Evolutionary conservation across 140 eudicot species (phyloP), one percentile per base, ranked within the genome.

Genomic region (Stevia rebaudiana): DNA sequence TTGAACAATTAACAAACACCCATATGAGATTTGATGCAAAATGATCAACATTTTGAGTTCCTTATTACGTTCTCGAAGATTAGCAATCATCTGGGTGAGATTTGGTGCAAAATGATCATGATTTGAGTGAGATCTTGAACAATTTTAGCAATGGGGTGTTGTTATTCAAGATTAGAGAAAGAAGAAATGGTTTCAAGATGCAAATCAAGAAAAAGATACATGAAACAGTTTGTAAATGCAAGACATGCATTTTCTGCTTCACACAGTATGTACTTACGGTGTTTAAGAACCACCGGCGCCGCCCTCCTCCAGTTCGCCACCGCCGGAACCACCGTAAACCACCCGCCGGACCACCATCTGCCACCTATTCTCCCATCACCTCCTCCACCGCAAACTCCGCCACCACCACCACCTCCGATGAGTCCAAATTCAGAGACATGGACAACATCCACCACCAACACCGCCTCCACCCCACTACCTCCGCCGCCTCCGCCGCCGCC

Each of bases 241-340:
- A 73, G 98, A 58, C 95, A 91, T 47, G 72, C 83, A 8, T 81
- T 91, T 18, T 76, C 98, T 8, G 90, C 87, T 44, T 81, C 98
- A 12, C 98, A 91, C 41, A 53, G 78, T 33, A 80, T 81, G 83
- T 91, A 84, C 48, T 51, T 91, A 23, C 60, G 91, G 3, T 91
- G 87, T 6, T 88, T 91, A n/a, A 73, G 83, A 44, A 67, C 66
- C 74, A 87, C 95, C 59, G 95, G 95, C 64, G 72, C 97, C 63
- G 83, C 95, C 48, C 82, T 91, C n/a, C 89, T 84, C 33, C 92
- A 87, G 67, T 91, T 87, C 76, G 90, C 95, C 81, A 78, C 91
- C 68, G 83, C 77, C 1, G 98, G 87, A 71, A 74, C 95, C 70
- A 48, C 79, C 63, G 83, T 84, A 53, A 91, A 82, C 82, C 83